A percentile compares a stretch with the other conserved stretches of the same genome.
phyloP scores from a whole-genome alignment of 2,329 filamentous ascomycete species.

The Nigrograna mackinnonii region DNA sequence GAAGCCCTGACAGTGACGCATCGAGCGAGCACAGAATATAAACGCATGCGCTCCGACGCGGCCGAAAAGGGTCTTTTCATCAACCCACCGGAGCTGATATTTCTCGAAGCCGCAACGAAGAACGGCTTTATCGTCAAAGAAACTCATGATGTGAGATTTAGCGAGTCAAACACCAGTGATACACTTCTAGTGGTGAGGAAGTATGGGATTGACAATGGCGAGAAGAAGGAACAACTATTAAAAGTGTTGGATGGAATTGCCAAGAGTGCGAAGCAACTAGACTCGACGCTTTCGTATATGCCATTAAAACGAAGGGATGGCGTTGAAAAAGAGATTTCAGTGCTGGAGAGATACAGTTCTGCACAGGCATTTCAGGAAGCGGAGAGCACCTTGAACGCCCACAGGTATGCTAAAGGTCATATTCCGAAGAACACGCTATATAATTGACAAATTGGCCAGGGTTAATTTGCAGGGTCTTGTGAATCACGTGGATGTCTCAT shows the following conservation, averaged over 20 bases:
- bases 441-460: no score
- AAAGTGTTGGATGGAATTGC: background rate
- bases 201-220: background rate
- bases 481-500: background rate
- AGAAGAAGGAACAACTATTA: background rate
- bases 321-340: background rate
- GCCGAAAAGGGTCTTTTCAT: background rate
- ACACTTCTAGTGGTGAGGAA: background rate
- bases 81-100: background rate
- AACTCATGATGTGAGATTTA: background rate
- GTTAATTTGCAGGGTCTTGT: no score
- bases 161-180: background rate
- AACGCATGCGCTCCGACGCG: background rate
- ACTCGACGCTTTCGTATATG: background rate
- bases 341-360: background rate
- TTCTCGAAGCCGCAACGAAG: background rate
- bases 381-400: background rate
- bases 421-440: no score
- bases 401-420: no score
- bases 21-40: background rate
- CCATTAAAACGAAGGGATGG: background rate
- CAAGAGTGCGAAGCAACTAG: background rate
- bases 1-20: background rate
- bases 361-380: background rate
- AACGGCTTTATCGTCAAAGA: background rate